Evolutionary conservation across 352 stramenopile species (phyloP), one percentile per base, ranked within the genome.

Genomic region (Thraustotheca clavata): DNA sequence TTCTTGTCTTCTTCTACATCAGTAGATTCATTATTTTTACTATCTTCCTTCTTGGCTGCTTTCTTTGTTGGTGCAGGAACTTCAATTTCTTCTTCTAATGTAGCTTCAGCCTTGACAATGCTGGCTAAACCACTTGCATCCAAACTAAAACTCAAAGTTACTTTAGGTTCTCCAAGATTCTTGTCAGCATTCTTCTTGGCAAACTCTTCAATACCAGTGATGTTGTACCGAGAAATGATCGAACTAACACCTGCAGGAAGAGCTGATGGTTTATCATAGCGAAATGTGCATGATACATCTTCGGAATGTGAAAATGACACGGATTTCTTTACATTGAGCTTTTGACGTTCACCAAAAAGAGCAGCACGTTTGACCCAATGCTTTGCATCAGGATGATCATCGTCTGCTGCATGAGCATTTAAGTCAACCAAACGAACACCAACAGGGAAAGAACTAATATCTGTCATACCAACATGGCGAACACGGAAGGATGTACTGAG

Each of bases 401-500:
- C 75, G 20, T 73, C 68, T 24, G 74, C 73, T 39, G 78, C 74
- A 11, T 73, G 63, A 7, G 80, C 73, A 9, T 75, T 73, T 35
- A 93, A 69, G 62, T 96, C 80, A 22, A 86, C 74, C 29, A 98
- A 76, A 39, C 89, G 73, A 50, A 98, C 79, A 26, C 76, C 80
- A 60, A 98, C 71, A 4, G 85, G 74, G 72, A 97, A 98, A 24
- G 87, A 77, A 40, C 81, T 87, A 50, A 97, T 81, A 74, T 98
- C 95, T 4, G 80, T 86, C 87, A 99, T 94, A 50, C 94, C 93
- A 9, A 98, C 88, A 65, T 97, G 89, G 36, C 94, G 80, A 40
- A 98, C 94, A 65, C 93, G 86, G 85, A 98, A 99, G 43, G 91
- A 87, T 43, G 94, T 98, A 48, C 80, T 96, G 54, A 98, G 75